Percentiles rank a stretch among this genome's conserved stretches.
Evolutionary conservation across 108 stramenopile genomes (phyloP).

Genomic region (Fragilariopsis cylindrus): DNA sequence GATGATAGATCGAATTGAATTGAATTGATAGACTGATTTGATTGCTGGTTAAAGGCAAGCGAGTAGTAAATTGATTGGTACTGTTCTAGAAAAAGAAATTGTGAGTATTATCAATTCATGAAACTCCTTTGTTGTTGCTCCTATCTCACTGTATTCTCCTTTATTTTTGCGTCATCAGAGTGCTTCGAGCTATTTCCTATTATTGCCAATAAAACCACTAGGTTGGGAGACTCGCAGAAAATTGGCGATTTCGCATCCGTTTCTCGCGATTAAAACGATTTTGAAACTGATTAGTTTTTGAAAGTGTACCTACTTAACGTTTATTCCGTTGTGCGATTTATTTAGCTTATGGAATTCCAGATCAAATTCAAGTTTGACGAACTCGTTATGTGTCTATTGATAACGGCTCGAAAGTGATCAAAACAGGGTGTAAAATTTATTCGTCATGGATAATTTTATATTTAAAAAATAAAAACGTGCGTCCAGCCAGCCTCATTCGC

Average conservation of each 20-base stretch:
- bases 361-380: too few relatives aligned
- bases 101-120: constrained; percentile 21
- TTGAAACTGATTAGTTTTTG: constrained; percentile 20
- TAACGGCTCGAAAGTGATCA: too few relatives aligned
- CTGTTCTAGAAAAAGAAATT: constrained; percentile 19
- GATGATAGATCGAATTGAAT: constrained; percentile 12
- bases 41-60: constrained; percentile 5
- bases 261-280: constrained; percentile 15
- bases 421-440: too few relatives aligned
- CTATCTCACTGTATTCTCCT: constrained; percentile 7
- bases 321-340: constrained; percentile 34
- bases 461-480: too few relatives aligned
- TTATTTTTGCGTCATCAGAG: constrained; percentile 5
- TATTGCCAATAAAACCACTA: constrained; percentile 3
- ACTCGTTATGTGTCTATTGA: too few relatives aligned
- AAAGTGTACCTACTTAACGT: constrained; percentile 27
- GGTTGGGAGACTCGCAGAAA: constrained; percentile 23
- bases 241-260: constrained; percentile 33
- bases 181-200: not conserved
- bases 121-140: constrained; percentile 30
- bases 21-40: constrained; percentile 11
- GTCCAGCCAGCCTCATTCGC: too few relatives aligned
- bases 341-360: constrained; percentile 26
- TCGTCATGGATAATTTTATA: too few relatives aligned
- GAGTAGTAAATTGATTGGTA: not conserved